phyloP scores from a whole-genome alignment of 2,329 filamentous ascomycete species.

The Claviceps monticola region DNA sequence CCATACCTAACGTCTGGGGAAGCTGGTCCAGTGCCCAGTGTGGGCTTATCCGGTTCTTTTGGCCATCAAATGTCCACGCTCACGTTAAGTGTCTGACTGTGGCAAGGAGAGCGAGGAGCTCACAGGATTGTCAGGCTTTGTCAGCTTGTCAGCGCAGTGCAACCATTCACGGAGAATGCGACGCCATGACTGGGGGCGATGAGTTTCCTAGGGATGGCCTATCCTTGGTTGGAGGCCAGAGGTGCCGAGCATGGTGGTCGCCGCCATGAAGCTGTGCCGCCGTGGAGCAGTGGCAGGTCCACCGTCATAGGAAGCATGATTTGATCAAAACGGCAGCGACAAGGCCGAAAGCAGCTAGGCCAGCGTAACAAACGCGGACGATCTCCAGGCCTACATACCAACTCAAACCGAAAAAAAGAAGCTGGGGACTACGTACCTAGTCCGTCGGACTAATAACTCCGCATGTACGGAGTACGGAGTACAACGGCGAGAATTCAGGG shows the following conservation, averaged over 20 bases:
- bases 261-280: neutral
- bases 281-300: neutral
- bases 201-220: too few relatives aligned
- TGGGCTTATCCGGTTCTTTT: neutral
- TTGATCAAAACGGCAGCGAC: neutral
- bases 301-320: neutral
- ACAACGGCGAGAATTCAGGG: neutral
- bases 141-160: too few relatives aligned
- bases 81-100: neutral
- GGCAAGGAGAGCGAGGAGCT: too few relatives aligned
- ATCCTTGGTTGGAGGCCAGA: too few relatives aligned
- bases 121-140: too few relatives aligned
- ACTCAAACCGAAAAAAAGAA: neutral
- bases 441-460: neutral
- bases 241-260: too few relatives aligned
- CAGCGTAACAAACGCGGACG: neutral
- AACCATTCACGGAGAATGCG: too few relatives aligned
- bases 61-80: neutral
- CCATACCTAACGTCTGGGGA: neutral
- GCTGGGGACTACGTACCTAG: neutral
- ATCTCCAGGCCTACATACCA: neutral
- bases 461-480: neutral
- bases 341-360: neutral
- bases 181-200: too few relatives aligned
- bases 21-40: neutral